phyloP scores from a whole-genome alignment of 1,139 yeast species.

The Suhomyces chickasaworum region DNA sequence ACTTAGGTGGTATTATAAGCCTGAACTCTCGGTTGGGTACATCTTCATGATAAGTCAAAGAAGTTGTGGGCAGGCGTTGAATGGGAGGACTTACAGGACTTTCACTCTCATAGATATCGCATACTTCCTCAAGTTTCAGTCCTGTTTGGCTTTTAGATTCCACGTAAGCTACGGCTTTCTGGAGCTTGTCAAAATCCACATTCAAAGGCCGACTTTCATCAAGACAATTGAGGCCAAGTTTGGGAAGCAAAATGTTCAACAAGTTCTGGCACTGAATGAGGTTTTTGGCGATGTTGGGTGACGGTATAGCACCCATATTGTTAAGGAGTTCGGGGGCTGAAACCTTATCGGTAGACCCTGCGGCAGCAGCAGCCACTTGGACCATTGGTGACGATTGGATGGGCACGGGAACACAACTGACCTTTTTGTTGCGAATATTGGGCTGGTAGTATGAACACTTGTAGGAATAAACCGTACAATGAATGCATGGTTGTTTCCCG shows the following conservation, averaged over 20 bases:
- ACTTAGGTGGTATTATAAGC: slow-evolving; percentile 74
- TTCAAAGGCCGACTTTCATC: slow-evolving; percentile 32
- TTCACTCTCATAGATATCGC: slow-evolving; percentile 28
- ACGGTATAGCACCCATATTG: slow-evolving; percentile 2
- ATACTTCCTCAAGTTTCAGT: slow-evolving; percentile 21
- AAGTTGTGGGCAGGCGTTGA: slow-evolving; percentile 12
- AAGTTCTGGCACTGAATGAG: slow-evolving; percentile 24
- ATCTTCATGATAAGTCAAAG: slow-evolving; percentile 26
- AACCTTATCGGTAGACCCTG: slow-evolving; percentile 12
- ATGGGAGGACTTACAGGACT: slow-evolving; percentile 10
- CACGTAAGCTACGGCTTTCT: slow-evolving; percentile 25
- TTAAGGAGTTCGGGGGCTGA: slow-evolving; percentile 5
- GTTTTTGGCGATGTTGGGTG: slow-evolving; percentile 18
- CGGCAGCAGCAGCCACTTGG: slow-evolving; percentile 21
- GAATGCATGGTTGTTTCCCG: slow-evolving; percentile 84
- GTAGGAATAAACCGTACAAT: slow-evolving; percentile 85
- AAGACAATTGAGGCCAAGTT: slow-evolving; percentile 40
- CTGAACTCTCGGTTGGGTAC: slow-evolving; percentile 50
- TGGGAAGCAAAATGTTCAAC: slow-evolving; percentile 50
- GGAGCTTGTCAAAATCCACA: slow-evolving; percentile 40
- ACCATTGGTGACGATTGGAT: slow-evolving; percentile 19
- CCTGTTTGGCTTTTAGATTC: slow-evolving; percentile 22
- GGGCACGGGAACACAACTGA: slow-evolving; percentile 37
- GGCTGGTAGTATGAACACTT: slow-evolving; percentile 74
- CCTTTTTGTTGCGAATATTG: slow-evolving; percentile 56